Percentiles rank a stretch among this genome's conserved stretches.
phyloP scores from a whole-genome alignment of 2,329 filamentous ascomycete species.

The Beauveria rudraprayagi region DNA sequence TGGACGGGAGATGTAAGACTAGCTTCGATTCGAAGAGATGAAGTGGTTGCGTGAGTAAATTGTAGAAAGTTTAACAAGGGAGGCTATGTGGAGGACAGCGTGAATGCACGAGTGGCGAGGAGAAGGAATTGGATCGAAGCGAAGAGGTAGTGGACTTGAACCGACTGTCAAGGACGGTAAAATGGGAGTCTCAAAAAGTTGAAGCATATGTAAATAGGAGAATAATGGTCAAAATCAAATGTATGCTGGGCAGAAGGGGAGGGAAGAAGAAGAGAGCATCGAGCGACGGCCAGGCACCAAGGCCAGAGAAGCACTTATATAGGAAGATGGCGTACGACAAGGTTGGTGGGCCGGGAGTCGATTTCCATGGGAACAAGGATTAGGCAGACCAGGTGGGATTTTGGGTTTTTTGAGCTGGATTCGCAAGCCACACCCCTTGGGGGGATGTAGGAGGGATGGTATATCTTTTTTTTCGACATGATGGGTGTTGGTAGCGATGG shows the following conservation, averaged over 20 bases:
- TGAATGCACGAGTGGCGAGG: slow-evolving; percentile 5
- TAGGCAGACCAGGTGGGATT: neutral
- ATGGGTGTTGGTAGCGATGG: neutral
- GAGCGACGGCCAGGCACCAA: slow-evolving; percentile 11
- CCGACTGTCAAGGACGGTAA: neutral
- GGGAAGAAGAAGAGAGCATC: slow-evolving; percentile 3
- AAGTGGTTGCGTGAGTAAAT: neutral
- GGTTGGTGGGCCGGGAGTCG: slow-evolving; percentile 1
- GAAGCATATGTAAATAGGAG: neutral
- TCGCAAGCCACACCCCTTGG: neutral
- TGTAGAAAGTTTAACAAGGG: neutral
- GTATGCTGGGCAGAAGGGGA: neutral
- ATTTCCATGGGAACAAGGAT: neutral
- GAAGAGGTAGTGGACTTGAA: neutral
- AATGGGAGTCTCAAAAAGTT: neutral
- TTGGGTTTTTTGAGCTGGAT: neutral
- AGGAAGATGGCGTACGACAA: neutral
- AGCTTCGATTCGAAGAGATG: neutral
- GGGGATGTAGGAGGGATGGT: neutral
- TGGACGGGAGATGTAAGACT: neutral
- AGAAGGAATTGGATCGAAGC: neutral
- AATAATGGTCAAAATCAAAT: neutral
- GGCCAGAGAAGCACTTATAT: slow-evolving; percentile 10
- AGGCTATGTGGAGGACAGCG: slow-evolving; percentile 1
- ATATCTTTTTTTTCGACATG: neutral